Base-by-base conservation (phyloP, 805 yeast species). In the Candida methanosorbosa region DNA sequence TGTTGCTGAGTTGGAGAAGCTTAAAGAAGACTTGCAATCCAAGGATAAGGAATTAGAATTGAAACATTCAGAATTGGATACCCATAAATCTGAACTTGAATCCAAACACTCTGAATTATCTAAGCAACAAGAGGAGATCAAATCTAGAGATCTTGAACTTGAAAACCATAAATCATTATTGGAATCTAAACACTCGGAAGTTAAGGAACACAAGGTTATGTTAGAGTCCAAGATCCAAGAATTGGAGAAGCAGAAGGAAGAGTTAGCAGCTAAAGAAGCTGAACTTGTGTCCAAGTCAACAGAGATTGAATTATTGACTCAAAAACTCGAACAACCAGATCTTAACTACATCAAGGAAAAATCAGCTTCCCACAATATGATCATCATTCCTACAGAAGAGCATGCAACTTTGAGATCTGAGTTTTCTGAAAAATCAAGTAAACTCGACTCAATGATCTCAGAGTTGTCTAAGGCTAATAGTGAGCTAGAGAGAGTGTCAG, bases 281-380 rank as follows among this genome's bases (percentile, higher is more conserved):
- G 42, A 45, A 16, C 23, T 47, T 12, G 32, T n/a, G n/a, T n/a
- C n/a, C n/a, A n/a, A 16, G 13, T 15, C 9, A 27, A 16, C 16
- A 14, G 30, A 27, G 13, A 18, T 29, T 6, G 18, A 31, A 4
- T 13, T 32, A 1, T 29, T 41, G 34, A 37, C 44, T 13, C 19
- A 17, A 9, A 37, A 38, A 28, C 4, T 50, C 18, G 46, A 42
- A 7, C 38, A 41, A 9, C 71, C 73, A 9, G 42, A 56, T 4
- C 38, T 50, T 15, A 57, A 49, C 9, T 52, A 52, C 33, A 36
- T 61, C 18, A 34, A 33, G 9, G 42, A 41, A 9, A 54, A 54
- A 28, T 60, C 68, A 5, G 25, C 42, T 11, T 39, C 32, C 17
- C 51, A 43, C 30, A 54, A 56, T 5, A 35, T 52, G 21, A 39